Evolutionary conservation across 163 green algal species (phyloP).

Genomic region (Scenedesmus sp.): DNA sequence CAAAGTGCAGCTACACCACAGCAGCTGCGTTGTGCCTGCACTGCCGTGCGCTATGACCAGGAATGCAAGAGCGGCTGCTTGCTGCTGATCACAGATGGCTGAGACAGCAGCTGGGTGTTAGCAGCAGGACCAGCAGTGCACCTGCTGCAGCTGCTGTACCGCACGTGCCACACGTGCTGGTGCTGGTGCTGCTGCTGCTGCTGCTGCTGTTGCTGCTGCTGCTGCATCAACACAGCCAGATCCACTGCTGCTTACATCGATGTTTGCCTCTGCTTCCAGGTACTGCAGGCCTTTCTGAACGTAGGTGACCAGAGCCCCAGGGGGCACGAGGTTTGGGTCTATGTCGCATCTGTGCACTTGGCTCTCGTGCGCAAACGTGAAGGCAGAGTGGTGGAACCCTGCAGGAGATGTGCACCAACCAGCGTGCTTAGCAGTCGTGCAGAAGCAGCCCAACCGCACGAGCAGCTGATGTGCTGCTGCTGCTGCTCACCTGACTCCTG

Average conservation of each 20-base stretch:
- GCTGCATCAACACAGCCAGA: neutral
- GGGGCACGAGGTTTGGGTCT: conserved; percentile 89
- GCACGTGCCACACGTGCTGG: neutral
- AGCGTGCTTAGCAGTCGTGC: conserved; percentile 3
- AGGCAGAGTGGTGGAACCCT: conserved; percentile 96
- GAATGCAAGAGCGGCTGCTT: neutral
- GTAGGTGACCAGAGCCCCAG: conserved; percentile 93
- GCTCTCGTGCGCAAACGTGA: conserved; percentile 94
- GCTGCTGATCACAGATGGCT: neutral
- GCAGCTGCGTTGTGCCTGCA: neutral
- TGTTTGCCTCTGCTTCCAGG: conserved; percentile 96
- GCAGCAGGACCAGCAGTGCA: neutral
- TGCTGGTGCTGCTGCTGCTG: neutral
- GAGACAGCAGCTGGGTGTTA: neutral
- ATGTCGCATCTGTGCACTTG: conserved; percentile 77
- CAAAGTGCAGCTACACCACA: neutral
- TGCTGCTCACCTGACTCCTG: conserved; percentile 87
- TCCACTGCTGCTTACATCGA: conserved; percentile 64
- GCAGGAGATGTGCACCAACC: conserved; percentile 19
- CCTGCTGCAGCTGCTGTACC: neutral
- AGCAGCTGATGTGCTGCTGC: neutral
- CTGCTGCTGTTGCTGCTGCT: neutral
- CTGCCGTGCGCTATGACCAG: neutral
- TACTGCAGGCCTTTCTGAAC: conserved; percentile 98
- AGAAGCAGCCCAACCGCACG: neutral